Base-by-base conservation (phyloP, 2,329 filamentous ascomycete genomes). In the Pseudogymnoascus sp. region DNA sequence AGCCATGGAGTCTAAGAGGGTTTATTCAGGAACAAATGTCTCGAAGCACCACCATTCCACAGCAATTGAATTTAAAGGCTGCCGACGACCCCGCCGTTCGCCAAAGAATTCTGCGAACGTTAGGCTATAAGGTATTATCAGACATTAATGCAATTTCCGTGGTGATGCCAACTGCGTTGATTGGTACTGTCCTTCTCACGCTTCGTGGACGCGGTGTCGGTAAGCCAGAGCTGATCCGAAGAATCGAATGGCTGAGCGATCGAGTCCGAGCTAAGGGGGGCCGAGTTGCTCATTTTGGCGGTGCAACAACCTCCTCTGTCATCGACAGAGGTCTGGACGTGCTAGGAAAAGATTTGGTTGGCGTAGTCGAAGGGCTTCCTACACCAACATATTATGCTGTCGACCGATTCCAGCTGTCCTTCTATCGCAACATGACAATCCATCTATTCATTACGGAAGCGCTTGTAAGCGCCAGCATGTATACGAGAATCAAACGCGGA, bases 381-480 rank as follows among this genome's bases (percentile, higher is more conserved):
- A 94, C 99, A 73, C 90, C 91, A 16, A 97, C 94, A 0, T 97
- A 91, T 75, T 96, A 91, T 70, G 94, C 94, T 4, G 92, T 97
- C 40, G 94, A 99, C 74, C 84, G 92, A 62, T 99, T 99, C 78
- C 94, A 99, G 73, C 83, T 99, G 8, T 96, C 92, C 0, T 99
- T 99, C 75, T 99, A 99, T 77, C 88, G 94, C 61, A 99, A 99
- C 75, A 97, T 97, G 94, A 97, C 93, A 0, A 99, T 99, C 66
- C 94, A 99, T 73, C 83, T 99, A 4, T 99, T 99, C 75, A 94
- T 99, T 63, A 89, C 91, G 1, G 92, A 97, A 73, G 90, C 93
- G 0, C 80, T 99, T 4, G 91, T 97, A 21, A 94, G 91, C 65
- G 91, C 88, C 4, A 90, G 90, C 28, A 87, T 99, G 81, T 99